phyloP scores from a whole-genome alignment of 495 filamentous ascomycete species.

The Xylaria grammica region DNA sequence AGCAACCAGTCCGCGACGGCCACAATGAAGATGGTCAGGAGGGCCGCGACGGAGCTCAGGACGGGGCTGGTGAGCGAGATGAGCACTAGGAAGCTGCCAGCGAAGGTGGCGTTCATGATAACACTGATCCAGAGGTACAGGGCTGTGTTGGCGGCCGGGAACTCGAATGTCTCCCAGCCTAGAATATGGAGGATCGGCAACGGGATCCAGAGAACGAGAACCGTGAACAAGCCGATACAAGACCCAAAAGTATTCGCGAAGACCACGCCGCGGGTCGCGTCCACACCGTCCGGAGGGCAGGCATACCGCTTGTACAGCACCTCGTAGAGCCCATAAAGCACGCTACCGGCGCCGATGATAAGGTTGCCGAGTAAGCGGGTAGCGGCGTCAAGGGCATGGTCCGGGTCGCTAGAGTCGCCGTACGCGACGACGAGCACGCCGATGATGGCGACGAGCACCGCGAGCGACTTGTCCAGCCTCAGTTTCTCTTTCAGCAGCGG shows the following conservation, averaged over 20 bases:
- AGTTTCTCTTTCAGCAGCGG: slow-evolving; percentile 84
- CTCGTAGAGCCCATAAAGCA: slow-evolving; percentile 96
- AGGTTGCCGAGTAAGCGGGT: slow-evolving; percentile 80
- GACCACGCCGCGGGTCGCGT: slow-evolving; percentile 79
- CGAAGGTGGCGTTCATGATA: slow-evolving; percentile 84
- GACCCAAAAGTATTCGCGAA: slow-evolving; percentile 93
- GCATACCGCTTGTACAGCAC: slow-evolving; percentile 92
- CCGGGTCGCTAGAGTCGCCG: slow-evolving; percentile 59
- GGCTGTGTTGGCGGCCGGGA: slow-evolving; percentile 76
- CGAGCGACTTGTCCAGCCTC: slow-evolving; percentile 77
- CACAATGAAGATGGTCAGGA: slow-evolving; percentile 96
- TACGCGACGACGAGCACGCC: slow-evolving; percentile 94
- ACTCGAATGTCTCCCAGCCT: slow-evolving; percentile 80
- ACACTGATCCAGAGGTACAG: slow-evolving; percentile 82
- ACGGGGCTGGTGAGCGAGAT: slow-evolving; percentile 93
- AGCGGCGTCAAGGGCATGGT: slow-evolving; percentile 50
- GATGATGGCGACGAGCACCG: slow-evolving; percentile 82
- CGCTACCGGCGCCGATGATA: slow-evolving; percentile 89
- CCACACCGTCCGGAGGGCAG: slow-evolving; percentile 88
- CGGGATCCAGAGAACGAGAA: slow-evolving; percentile 90
- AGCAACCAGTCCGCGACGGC: slow-evolving; percentile 87
- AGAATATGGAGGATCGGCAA: slow-evolving; percentile 79
- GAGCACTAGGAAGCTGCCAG: slow-evolving; percentile 89
- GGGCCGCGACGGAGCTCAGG: slow-evolving; percentile 84
- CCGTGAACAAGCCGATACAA: slow-evolving; percentile 81